Conservation (phyloP, 2,329 filamentous ascomycete species). For the Amauroascus niger region DNA sequence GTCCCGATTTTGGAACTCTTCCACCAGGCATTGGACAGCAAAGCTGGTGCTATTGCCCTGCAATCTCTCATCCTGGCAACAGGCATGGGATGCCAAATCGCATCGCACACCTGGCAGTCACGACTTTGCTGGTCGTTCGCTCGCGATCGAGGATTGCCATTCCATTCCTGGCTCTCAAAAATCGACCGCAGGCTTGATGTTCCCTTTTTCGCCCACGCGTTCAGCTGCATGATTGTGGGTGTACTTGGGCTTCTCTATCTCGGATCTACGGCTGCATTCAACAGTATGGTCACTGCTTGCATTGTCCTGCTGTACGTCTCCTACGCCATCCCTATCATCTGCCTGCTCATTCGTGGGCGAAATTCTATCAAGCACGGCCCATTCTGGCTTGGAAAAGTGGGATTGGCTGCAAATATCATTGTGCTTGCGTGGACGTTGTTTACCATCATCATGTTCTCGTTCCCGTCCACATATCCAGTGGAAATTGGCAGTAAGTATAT, state of each 20-base stretch:
- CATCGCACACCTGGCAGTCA: constrained; percentile 44
- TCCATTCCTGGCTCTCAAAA: constrained; percentile 32
- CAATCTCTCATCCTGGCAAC: constrained; percentile 41
- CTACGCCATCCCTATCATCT: constrained; percentile 41
- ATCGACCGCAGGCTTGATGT: constrained; percentile 37
- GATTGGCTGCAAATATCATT: constrained; percentile 37
- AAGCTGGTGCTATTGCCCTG: constrained; percentile 39
- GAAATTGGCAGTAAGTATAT: constrained; percentile 28
- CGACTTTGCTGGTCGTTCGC: constrained; percentile 47
- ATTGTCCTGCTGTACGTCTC: constrained; percentile 42
- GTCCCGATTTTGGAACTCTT: constrained; percentile 43
- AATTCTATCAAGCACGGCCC: constrained; percentile 39
- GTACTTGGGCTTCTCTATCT: constrained; percentile 41
- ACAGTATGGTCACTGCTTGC: constrained; percentile 38
- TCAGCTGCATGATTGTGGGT: constrained; percentile 38
- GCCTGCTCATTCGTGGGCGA: constrained; percentile 39
- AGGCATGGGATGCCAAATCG: constrained; percentile 40
- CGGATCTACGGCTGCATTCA: constrained; percentile 36
- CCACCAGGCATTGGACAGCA: constrained; percentile 36
- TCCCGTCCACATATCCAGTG: constrained; percentile 31
- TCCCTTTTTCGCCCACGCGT: constrained; percentile 37
- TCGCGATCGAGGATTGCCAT: constrained; percentile 42
- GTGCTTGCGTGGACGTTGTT: constrained; percentile 42
- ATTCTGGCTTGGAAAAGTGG: constrained; percentile 41
- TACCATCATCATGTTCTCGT: constrained; percentile 40